Evolutionary conservation across 441 rosid species (phyloP).

Genomic region (Lepidium campestre): DNA sequence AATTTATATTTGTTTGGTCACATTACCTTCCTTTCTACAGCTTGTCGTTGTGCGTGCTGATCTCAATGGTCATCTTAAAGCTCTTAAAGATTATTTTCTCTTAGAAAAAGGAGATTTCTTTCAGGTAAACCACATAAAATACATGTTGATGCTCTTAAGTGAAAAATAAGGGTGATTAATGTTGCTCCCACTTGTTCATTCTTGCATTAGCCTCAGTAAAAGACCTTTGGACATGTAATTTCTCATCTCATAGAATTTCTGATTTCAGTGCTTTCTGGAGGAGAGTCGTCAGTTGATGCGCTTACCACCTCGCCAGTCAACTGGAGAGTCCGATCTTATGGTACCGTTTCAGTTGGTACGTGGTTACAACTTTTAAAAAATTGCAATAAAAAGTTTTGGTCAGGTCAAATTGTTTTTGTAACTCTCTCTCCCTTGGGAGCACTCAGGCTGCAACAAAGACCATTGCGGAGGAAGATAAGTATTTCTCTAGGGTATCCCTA

Average conservation of each 20-base stretch:
- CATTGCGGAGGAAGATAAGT: conserved; percentile 86
- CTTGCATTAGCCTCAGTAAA: background rate
- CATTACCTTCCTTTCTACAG: conserved; percentile 41
- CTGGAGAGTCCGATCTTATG: conserved; percentile 97
- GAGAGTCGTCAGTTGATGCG: conserved; percentile 96
- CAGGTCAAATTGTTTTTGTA: conserved; percentile 10
- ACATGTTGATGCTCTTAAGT: background rate
- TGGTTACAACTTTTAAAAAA: background rate
- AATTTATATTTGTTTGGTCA: background rate
- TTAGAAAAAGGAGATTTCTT: conserved; percentile 96
- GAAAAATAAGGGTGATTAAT: background rate
- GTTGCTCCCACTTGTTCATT: background rate
- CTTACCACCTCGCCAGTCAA: conserved; percentile 92
- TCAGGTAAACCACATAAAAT: conserved; percentile 49
- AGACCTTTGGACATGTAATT: background rate
- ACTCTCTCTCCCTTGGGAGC: conserved; percentile 20
- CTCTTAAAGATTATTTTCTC: conserved; percentile 94
- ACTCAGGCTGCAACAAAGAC: conserved; percentile 95
- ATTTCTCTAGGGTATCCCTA: conserved; percentile 78
- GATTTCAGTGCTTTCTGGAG: conserved; percentile 88
- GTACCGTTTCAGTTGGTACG: conserved; percentile 94
- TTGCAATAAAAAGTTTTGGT: conserved; percentile 7
- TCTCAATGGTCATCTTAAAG: conserved; percentile 92
- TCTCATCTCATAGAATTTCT: conserved; percentile 7
- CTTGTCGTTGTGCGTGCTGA: conserved; percentile 94